Base-by-base conservation (phyloP, 192 early-diverging fungal species). In the Bifiguratus adelaidae region DNA sequence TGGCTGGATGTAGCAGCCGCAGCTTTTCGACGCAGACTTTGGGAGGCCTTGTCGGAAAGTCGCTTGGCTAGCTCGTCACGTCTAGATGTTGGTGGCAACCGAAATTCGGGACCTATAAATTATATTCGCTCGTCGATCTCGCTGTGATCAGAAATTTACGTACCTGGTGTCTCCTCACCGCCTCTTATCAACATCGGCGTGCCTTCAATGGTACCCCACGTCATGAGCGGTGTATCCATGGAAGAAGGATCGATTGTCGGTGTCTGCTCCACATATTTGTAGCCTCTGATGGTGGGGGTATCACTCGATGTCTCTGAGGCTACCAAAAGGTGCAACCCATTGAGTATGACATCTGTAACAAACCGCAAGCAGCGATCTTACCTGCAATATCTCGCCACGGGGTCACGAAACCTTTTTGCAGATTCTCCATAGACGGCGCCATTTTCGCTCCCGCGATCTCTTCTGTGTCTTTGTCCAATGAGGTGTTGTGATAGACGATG, bases 191-290 rank as follows among this genome's bases (percentile, higher is more conserved):
- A 57, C 19, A 89, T 36, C 1, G 88, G 88, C 4, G 83, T 87
- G 9, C 80, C 81, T 35, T 89, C 87, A 43, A 91, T 85, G 21
- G 70, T 74, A 30, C 88, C 87, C 87, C 87, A 91, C 15, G 89
- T 91, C 81, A 91, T 82, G 24, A 89, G 46, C 16, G 78, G 77
- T 22, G 70, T 77, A 30, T 81, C 81, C 23, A 91, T 48, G 41
- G 76, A 54, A 7, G 77, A 65, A 21, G 85, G 88, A 24, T 58
- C 67, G 2, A 74, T 58, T 2, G 73, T 53, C 0, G 88, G 88
- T 15, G 88, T 87, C 6, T 76, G 60, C 6, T 83, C 69, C 0
- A 91, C 86, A 44, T 80, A 71, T 7, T 46, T 52, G 38, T 68
- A 88, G 1, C 80, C 82, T 16, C 62, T 48, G 22, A 80, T 56